Evolutionary conservation across 2,329 filamentous ascomycete species (phyloP), one percentile per base, ranked within the genome.

Genomic region (Ophiostoma australiae): DNA sequence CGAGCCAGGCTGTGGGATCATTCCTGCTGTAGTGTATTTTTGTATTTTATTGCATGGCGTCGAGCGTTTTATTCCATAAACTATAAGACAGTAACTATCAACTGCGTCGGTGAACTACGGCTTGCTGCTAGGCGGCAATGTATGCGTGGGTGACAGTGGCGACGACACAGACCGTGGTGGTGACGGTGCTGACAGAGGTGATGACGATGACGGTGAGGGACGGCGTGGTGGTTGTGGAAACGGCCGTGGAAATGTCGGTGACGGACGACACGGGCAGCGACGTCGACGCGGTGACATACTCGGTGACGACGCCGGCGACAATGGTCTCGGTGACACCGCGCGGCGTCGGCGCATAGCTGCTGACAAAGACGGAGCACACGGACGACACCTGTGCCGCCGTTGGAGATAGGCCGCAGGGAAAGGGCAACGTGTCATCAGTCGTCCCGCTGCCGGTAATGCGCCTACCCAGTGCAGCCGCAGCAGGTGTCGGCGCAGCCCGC

Each of bases 1-100:
- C 35, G 41, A 61, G 73, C 69, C 72, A 71, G 2, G 63, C 63
- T 2, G 69, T 74, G 5, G 73, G 73, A 5, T 70, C 65, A 4
- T 72, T 69, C 65, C 58, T 69, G 66, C 39, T 72, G 58, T 69
- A 35, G 23, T 6, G 35, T 23, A 23, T 41, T 35, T 17, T 44
- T 66, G 13, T 69, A 7, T 69, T 39, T 68, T 37, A 39, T 44
- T 11, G 37, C 44, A 41, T 31, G 17, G 69, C 52, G 13, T 73
- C 69, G 55, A 33, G 71, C 44, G 37, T 70, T 66, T 8, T 65
- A 65, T 35, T 27, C 31, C 20, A 52, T 52, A 20, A n/a, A 2
- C 31, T 52, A 52, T 52, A 20, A n/a, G 3, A 52, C n/a, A 41
- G 39, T 41, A 41, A 11, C 13, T 13, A 13, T 41, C 4, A 13